Base-by-base conservation (phyloP, 768 basidiomycete genomes). In the Pulveroboletus sp. region DNA sequence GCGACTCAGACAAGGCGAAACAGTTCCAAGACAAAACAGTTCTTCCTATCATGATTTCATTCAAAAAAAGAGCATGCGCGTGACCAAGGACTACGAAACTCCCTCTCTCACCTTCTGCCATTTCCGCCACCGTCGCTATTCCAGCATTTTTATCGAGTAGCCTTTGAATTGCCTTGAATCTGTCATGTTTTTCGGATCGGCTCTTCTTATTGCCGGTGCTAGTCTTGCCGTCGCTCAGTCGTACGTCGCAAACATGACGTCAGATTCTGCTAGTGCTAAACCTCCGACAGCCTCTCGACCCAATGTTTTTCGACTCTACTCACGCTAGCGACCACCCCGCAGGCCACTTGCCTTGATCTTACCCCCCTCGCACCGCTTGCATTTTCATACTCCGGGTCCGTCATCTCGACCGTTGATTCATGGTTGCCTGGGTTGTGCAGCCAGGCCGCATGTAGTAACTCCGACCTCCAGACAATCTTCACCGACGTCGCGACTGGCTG, bases 391-490 rank as follows among this genome's bases (percentile, higher is more conserved):
- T 58, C 65, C 20, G 60, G 65, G 10, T 75, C 74, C 0, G 32
- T 76, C 44, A 58, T 76, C 29, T 53, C 64, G 2, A 67, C 80
- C 12, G 56, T 88, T 47, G 70, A 84, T 65, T 74, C 45, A 32
- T 90, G 87, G 87, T 65, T 87, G 41, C 72, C 67, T 0, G 77
- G 76, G 40, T 30, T 85, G 44, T 87, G 86, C 62, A 55, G 73
- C n/a, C 67, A 69, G 39, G 67, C 68, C 4, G 62, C 78, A 9
- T 88, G 86, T 62, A 77, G 71, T 56, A 85, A 89, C 53, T 67
- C 67, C n/a, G 81, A 83, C 1, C 71, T 90, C 10, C 65, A 81
- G 19, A 59, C 70, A 2, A 71, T 87, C 38, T 76, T 81, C 8
- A 59, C 70, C 26, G 82, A 80, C 57, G 45, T 85, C 40, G 80